These are phyloP conservation scores for Arthroderma sp. DNA, from an alignment of 2,329 filamentous ascomycete species.

Conservation along the genomic window DNA sequence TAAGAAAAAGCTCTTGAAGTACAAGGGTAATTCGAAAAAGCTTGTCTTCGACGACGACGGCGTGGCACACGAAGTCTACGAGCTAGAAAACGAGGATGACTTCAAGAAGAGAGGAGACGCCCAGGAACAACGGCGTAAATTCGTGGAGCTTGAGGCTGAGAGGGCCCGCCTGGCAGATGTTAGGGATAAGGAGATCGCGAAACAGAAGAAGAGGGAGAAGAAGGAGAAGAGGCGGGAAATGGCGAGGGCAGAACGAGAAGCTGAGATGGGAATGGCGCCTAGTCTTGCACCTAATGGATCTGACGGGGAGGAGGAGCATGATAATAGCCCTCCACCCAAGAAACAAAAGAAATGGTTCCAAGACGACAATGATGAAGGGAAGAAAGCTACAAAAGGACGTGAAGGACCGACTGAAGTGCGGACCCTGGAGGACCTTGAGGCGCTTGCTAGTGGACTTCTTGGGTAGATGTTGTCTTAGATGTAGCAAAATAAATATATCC, in stretches of 20 bases:
- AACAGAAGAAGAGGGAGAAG: slow-evolving; percentile 51
- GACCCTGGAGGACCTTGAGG: slow-evolving; percentile 36
- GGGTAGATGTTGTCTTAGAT: slow-evolving; percentile 14
- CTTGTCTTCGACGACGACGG: slow-evolving; percentile 89
- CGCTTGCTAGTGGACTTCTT: slow-evolving; percentile 32
- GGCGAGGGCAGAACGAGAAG: slow-evolving; percentile 24
- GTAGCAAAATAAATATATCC: neutral
- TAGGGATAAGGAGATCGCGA: slow-evolving; percentile 67
- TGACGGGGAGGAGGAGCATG: slow-evolving; percentile 14
- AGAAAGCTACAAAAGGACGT: slow-evolving; percentile 14
- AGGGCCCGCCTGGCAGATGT: slow-evolving; percentile 63
- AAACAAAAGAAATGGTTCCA: slow-evolving; percentile 29
- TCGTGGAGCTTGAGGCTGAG: slow-evolving; percentile 61
- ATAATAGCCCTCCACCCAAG: slow-evolving; percentile 23
- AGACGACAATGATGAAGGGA: slow-evolving; percentile 16
- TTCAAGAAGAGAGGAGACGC: slow-evolving; percentile 65
- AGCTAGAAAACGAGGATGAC: slow-evolving; percentile 70
- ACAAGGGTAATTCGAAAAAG: slow-evolving; percentile 74
- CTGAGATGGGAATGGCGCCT: slow-evolving; percentile 19
- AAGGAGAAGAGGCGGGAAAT: slow-evolving; percentile 31
- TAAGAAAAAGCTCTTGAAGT: slow-evolving; percentile 86
- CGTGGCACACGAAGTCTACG: slow-evolving; percentile 70
- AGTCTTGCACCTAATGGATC: slow-evolving; percentile 22
- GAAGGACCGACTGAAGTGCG: slow-evolving; percentile 22
- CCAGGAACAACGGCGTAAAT: slow-evolving; percentile 61